These are phyloP conservation scores for Aspergillus nanangensis DNA, from an alignment of 495 filamentous ascomycete species.

Conservation along the genomic window DNA sequence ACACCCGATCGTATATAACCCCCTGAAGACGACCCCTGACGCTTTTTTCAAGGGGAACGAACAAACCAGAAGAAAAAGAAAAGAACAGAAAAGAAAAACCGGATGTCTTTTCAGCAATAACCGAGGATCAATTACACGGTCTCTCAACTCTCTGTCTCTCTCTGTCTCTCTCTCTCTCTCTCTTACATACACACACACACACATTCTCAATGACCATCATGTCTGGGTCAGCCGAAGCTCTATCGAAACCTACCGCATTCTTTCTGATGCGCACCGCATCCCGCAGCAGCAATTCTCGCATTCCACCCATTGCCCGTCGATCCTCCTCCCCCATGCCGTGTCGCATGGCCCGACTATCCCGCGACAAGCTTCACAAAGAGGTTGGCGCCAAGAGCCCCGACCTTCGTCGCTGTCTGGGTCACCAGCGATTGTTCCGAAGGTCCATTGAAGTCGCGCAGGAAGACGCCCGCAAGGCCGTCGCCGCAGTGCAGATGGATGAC, in stretches of 20 bases:
- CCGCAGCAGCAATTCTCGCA: slow-evolving; percentile 15
- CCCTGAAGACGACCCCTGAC: background rate
- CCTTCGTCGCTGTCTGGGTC: slow-evolving; percentile 22
- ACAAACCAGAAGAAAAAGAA: no score
- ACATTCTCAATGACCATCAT: background rate
- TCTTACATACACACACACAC: background rate
- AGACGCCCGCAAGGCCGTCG: slow-evolving; percentile 12
- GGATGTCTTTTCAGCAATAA: background rate
- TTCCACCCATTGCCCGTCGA: slow-evolving; percentile 15
- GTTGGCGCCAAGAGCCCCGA: slow-evolving; percentile 13
- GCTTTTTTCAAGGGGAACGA: no score
- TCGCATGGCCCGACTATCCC: slow-evolving; percentile 17
- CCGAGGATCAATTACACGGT: no score
- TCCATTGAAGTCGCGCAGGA: slow-evolving; percentile 16
- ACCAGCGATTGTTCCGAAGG: slow-evolving; percentile 15
- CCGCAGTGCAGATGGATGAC: slow-evolving; percentile 5
- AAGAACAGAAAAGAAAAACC: background rate
- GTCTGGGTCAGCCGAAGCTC: background rate
- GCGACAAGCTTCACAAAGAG: slow-evolving; percentile 16
- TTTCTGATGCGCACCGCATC: slow-evolving; percentile 5
- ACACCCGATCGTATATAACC: background rate
- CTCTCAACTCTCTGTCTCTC: background rate
- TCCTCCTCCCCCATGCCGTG: slow-evolving; percentile 6
- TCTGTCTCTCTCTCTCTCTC: background rate
- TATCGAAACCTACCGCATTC: background rate